Percentiles rank a stretch among this genome's conserved stretches.
phyloP scores from a whole-genome alignment of 2,329 filamentous ascomycete genomes.

The Thermomyces lanuginosus region DNA sequence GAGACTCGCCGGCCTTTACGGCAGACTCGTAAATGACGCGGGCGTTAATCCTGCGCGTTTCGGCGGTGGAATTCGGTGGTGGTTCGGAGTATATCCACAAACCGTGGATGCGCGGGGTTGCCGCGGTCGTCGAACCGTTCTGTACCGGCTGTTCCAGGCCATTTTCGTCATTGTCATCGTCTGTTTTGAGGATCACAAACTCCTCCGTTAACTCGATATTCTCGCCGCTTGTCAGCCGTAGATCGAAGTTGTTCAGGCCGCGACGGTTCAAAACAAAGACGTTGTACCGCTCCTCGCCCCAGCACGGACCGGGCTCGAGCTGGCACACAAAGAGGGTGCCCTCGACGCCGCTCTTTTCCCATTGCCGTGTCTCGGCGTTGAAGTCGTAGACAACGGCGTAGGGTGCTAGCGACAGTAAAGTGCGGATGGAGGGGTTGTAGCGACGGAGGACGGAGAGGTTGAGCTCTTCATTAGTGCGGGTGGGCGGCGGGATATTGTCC shows the following conservation, averaged over 20 bases:
- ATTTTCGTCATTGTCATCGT: slow-evolving; percentile 16
- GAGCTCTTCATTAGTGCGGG: slow-evolving; percentile 64
- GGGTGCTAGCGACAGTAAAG: slow-evolving; percentile 64
- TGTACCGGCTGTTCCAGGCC: no score
- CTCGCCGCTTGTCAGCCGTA: slow-evolving; percentile 41
- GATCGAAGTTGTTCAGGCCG: slow-evolving; percentile 52
- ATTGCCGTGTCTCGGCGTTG: slow-evolving; percentile 44
- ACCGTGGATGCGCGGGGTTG: slow-evolving; percentile 35
- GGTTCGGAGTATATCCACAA: slow-evolving; percentile 50
- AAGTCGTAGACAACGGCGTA: slow-evolving; percentile 81
- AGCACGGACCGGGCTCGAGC: slow-evolving; percentile 27
- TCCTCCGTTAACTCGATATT: slow-evolving; percentile 50
- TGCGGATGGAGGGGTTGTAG: slow-evolving; percentile 56
- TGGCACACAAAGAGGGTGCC: slow-evolving; percentile 81
- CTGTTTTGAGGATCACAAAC: slow-evolving; percentile 42
- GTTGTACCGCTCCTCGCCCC: slow-evolving; percentile 33
- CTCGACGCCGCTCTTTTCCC: slow-evolving; percentile 77
- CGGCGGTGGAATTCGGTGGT: slow-evolving; percentile 37
- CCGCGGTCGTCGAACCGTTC: slow-evolving; percentile 1
- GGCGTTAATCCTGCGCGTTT: slow-evolving; percentile 35
- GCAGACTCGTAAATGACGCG: slow-evolving; percentile 41
- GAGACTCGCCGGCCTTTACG: slow-evolving; percentile 33
- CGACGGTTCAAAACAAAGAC: slow-evolving; percentile 60
- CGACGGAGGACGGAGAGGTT: slow-evolving; percentile 73
- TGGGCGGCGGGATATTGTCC: slow-evolving; percentile 24